phyloP scores from a whole-genome alignment of 1,284 basidiomycete species.

The Thecaphora thlaspeos region DNA sequence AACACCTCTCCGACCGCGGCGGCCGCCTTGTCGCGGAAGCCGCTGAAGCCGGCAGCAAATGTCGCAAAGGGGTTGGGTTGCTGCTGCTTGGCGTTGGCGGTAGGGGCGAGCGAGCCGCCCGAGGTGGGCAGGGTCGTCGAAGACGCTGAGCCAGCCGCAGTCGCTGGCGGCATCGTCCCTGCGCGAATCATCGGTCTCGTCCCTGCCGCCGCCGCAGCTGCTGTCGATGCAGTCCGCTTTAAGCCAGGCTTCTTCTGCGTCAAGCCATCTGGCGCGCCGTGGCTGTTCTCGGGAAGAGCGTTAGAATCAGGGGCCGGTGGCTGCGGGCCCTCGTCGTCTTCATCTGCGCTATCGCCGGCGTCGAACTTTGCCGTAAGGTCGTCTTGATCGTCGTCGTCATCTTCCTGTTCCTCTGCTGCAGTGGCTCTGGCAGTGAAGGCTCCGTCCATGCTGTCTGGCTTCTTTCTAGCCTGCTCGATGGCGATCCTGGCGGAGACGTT shows the following conservation, averaged over 20 bases:
- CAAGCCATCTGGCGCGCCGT: too few relatives aligned
- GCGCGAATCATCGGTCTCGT: too few relatives aligned
- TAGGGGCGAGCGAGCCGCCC: slow-evolving; percentile 19
- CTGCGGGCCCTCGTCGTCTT: slow-evolving; percentile 11
- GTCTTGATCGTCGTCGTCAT: slow-evolving; percentile 15
- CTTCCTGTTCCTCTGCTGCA: slow-evolving; percentile 26
- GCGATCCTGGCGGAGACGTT: slow-evolving; percentile 76
- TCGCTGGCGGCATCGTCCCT: too few relatives aligned
- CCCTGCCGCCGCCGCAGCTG: too few relatives aligned
- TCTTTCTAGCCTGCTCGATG: slow-evolving; percentile 75
- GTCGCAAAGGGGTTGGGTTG: slow-evolving; percentile 38
- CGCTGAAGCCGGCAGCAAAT: slow-evolving; percentile 42
- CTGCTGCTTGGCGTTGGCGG: slow-evolving; percentile 15
- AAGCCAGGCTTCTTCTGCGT: too few relatives aligned
- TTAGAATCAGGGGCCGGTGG: too few relatives aligned
- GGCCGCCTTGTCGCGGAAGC: slow-evolving; percentile 42
- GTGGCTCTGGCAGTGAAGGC: slow-evolving; percentile 17
- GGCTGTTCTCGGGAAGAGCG: too few relatives aligned
- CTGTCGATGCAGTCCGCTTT: too few relatives aligned
- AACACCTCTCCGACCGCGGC: slow-evolving; percentile 43
- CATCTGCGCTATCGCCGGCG: slow-evolving; percentile 13
- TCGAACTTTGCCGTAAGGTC: slow-evolving; percentile 7
- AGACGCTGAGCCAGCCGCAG: background rate
- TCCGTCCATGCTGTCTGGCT: slow-evolving; percentile 44
- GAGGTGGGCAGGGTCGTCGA: slow-evolving; percentile 19